These are phyloP conservation scores for Escallonia rubra DNA, from an alignment of 129 eudicot genomes.

Conservation along the genomic window DNA sequence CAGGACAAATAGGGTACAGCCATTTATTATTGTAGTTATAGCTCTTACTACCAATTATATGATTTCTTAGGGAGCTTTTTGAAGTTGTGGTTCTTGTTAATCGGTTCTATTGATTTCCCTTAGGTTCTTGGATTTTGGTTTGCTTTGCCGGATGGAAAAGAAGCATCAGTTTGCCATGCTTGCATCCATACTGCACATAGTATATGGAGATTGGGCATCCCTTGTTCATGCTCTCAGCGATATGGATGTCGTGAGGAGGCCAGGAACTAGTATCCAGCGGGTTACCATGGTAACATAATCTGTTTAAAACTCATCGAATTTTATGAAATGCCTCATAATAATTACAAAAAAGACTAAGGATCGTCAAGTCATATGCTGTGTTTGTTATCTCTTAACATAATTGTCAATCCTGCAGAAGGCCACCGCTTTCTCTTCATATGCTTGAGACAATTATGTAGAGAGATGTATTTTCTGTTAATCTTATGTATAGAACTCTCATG, in stretches of 20 bases:
- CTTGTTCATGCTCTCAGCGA: constrained; percentile 82
- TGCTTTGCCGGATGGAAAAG: constrained; percentile 94
- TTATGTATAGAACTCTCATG: too few species aligned
- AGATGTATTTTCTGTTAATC: too few species aligned
- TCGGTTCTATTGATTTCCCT: constrained; percentile 11
- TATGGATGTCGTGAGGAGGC: constrained; percentile 82
- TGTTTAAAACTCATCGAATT: too few species aligned
- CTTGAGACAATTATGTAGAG: constrained; percentile 6
- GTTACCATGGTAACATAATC: constrained; percentile 68
- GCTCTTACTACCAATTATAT: neutral
- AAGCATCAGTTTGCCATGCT: constrained; percentile 96
- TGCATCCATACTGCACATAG: constrained; percentile 87
- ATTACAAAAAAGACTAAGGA: too few species aligned
- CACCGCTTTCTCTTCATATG: constrained; percentile 11
- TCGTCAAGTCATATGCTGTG: too few species aligned
- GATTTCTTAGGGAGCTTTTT: constrained; percentile 10
- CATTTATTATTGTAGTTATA: neutral
- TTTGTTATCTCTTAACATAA: too few species aligned
- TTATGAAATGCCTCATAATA: too few species aligned
- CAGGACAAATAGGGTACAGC: constrained; percentile 88
- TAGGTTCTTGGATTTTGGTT: constrained; percentile 97
- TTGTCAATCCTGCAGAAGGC: neutral
- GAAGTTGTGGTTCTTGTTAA: constrained; percentile 10
- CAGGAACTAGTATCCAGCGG: constrained; percentile 79
- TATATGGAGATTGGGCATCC: constrained; percentile 94